These are phyloP conservation scores for Schizothecium vesticola DNA, from an alignment of 495 filamentous ascomycete species.

Conservation along the genomic window DNA sequence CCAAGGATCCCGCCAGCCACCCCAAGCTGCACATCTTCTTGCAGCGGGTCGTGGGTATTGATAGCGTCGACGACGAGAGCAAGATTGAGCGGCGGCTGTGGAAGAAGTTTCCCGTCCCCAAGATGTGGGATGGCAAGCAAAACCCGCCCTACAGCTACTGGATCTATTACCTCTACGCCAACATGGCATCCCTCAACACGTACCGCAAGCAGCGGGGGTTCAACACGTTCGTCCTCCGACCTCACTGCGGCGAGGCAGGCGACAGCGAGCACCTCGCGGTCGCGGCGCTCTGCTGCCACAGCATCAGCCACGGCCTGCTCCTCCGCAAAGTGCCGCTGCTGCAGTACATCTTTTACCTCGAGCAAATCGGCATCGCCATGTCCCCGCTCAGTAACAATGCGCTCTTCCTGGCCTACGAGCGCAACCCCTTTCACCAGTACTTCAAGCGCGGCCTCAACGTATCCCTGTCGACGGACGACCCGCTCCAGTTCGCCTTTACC, in stretches of 20 bases:
- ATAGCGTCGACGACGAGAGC: conserved; percentile 97
- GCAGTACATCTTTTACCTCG: conserved; percentile 96
- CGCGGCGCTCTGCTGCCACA: conserved; percentile 89
- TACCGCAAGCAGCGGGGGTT: conserved; percentile 89
- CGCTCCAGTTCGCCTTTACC: conserved; percentile 95
- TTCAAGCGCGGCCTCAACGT: conserved; percentile 94
- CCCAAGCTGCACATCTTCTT: conserved; percentile 93
- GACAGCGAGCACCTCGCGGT: conserved; percentile 94
- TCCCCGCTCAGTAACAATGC: conserved; percentile 98
- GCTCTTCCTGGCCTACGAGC: conserved; percentile 91
- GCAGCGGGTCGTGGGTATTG: conserved; percentile 91
- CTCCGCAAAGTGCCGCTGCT: conserved; percentile 89
- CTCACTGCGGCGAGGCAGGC: conserved; percentile 94
- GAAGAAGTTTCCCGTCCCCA: conserved; percentile 87
- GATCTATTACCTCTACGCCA: conserved; percentile 95
- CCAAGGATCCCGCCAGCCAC: conserved; percentile 76
- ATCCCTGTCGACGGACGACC: conserved; percentile 93
- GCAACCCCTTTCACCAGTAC: conserved; percentile 92
- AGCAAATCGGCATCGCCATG: conserved; percentile 98
- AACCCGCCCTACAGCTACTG: conserved; percentile 99
- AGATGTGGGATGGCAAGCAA: conserved; percentile 80
- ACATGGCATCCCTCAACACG: conserved; percentile 85
- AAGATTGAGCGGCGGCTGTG: conserved; percentile 88
- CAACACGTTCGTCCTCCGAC: conserved; percentile 89
- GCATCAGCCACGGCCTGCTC: conserved; percentile 91